Evolutionary conservation across 2,329 filamentous ascomycete genomes (phyloP), one percentile per base, ranked within the genome.

Genomic region (Orbilia brochopaga): DNA sequence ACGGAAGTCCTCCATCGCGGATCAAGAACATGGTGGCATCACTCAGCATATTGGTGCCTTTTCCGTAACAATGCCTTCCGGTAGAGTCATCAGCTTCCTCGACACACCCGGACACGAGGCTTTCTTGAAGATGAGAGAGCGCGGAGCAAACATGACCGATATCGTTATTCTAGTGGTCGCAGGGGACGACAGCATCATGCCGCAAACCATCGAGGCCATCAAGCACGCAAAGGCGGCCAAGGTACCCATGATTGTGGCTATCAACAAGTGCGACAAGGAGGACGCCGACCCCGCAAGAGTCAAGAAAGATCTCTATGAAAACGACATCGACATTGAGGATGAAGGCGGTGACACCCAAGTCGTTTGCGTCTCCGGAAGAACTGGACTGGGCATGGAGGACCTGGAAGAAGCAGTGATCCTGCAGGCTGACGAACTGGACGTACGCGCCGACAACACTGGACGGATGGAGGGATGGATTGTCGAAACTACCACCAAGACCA

Each of bases 11-110:
- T 97, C 92, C 5, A 87, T 99, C 48, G 95, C 89, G 46, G 91
- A 91, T 4, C 87, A 89, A 60, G 94, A 99, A 79, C 92, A 97
- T 78, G 94, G 94, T 74, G 94, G 94, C 37, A 99, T 99, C 78
- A 99, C 94, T 0, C 94, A 99, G 79, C 94, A 99, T 78, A 99
- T 99, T 75, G 95, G 94, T 79, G 94, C 94, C 15, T 99, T 99
- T 81, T 92, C 92, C 5, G 94, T 99, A 1, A 86, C 86, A 17
- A 87, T 99, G 83, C 88, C 90, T 2, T 88, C 87, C 3, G 92
- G 92, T 48, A 95, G 93, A 79, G 86, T 87, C 40, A 96, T 99
- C 75, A 99, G 95, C 0, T 99, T 99, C 82, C 84, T 99, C 27
- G 94, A 99, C 78, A 99, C 94, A 0, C 94, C 94, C 0, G 94